Evolutionary conservation across 78 protist species (phyloP).

Genomic region (slime mould (Dictyostelium discoideum)): DNA sequence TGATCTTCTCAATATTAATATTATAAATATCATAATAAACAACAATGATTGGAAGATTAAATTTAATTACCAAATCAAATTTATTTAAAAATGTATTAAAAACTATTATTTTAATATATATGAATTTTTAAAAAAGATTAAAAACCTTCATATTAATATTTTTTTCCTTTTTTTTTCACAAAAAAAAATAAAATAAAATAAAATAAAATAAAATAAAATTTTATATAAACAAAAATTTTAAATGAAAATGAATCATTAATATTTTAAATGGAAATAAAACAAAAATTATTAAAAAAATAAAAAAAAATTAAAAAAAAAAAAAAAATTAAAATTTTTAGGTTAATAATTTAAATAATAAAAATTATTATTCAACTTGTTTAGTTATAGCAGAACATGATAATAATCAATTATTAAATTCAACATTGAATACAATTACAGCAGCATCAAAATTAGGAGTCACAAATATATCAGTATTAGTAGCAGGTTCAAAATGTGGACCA

Average conservation of each 20-base stretch:
- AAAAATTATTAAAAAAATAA: no score
- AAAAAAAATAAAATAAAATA: no score
- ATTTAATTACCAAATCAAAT: background rate
- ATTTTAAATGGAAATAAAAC: background rate
- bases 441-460: conserved; percentile 50
- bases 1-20: background rate
- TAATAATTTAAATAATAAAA: background rate
- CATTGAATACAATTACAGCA: conserved; percentile 80
- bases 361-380: conserved; percentile 32
- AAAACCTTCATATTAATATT: background rate
- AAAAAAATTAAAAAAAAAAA: no score
- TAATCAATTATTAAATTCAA: conserved; percentile 7
- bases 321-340: no score
- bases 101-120: background rate
- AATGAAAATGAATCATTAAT: no score
- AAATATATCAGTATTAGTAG: conserved; percentile 44
- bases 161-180: no score
- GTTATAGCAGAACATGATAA: conserved; percentile 83
- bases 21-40: background rate
- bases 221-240: no score
- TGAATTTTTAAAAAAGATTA: no score
- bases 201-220: no score
- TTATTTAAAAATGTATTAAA: background rate
- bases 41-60: background rate
- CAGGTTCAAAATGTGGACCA: conserved; percentile 28